Evolutionary conservation across 441 rosid species (phyloP).

Genomic region (Manihot esculenta): DNA sequence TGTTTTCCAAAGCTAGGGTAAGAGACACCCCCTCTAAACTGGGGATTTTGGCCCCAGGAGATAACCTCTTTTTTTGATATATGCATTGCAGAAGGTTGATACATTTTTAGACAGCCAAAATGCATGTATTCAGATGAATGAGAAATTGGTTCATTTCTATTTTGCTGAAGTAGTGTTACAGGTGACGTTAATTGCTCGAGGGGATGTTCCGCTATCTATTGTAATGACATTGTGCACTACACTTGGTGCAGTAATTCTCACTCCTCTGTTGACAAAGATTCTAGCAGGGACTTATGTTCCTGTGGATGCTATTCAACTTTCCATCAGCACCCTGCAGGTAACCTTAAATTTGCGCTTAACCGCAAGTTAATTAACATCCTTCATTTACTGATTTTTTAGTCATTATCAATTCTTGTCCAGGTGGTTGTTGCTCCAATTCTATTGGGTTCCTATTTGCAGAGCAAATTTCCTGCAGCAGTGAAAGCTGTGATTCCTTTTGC

Average conservation of each 20-base stretch:
- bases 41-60: neutral
- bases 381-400: neutral
- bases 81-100: neutral
- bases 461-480: constrained; percentile 48
- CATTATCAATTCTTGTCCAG: constrained; percentile 26
- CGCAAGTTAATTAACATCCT: neutral
- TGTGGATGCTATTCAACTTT: constrained; percentile 55
- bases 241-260: constrained; percentile 55
- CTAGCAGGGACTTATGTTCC: constrained; percentile 67
- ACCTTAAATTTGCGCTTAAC: neutral
- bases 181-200: constrained; percentile 69
- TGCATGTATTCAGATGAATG: constrained; percentile 8
- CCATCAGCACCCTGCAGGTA: constrained; percentile 67
- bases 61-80: neutral
- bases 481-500: constrained; percentile 50
- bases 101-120: neutral
- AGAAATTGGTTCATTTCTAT: constrained; percentile 24
- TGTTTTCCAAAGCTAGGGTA: neutral
- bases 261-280: constrained; percentile 52
- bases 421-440: constrained; percentile 60
- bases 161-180: constrained; percentile 44
- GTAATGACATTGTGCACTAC: constrained; percentile 65
- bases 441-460: constrained; percentile 55
- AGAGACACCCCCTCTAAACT: neutral
- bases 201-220: constrained; percentile 66